Percentiles rank a stretch among this genome's conserved stretches.
These are phyloP conservation scores for Coccomyxa subellipsoidea DNA, from an alignment of 163 green algal species.

Conservation along the genomic window DNA sequence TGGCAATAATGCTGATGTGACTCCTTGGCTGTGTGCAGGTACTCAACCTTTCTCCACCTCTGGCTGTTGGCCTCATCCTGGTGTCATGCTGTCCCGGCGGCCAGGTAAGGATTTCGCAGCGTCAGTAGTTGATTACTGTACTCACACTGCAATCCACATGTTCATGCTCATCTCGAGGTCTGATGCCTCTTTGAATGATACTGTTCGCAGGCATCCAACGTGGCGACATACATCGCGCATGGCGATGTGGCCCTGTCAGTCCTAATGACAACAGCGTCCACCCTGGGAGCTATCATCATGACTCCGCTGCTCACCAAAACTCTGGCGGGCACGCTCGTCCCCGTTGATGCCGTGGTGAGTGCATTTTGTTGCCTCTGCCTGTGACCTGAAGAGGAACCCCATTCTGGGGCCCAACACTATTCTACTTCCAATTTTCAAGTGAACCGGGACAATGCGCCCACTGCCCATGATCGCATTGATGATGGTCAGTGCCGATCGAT, in stretches of 20 bases:
- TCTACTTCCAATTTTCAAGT: too few relatives aligned
- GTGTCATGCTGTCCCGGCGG: conserved; percentile 81
- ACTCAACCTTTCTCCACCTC: conserved; percentile 48
- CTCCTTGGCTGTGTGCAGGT: conserved; percentile 11
- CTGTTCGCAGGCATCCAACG: conserved; percentile 53
- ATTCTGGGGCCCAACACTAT: too few relatives aligned
- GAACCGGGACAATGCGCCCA: too few relatives aligned
- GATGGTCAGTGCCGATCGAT: too few relatives aligned
- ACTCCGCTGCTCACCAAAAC: conserved; percentile 77
- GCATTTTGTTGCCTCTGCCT: not conserved
- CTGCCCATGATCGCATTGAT: too few relatives aligned
- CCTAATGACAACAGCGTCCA: conserved; percentile 70
- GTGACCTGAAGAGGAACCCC: too few relatives aligned
- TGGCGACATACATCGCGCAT: conserved; percentile 66
- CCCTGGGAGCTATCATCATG: conserved; percentile 62
- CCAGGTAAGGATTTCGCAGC: conserved; percentile 25
- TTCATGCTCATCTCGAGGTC: too few relatives aligned
- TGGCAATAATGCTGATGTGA: not conserved
- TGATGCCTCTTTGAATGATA: not conserved
- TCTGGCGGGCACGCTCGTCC: conserved; percentile 76
- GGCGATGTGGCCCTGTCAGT: conserved; percentile 78
- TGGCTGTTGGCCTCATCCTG: conserved; percentile 76
- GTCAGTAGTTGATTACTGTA: too few relatives aligned
- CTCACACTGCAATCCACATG: too few relatives aligned
- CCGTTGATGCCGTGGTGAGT: conserved; percentile 60